Conservation (phyloP, 2,329 filamentous ascomycete species). For the Mollisiaceae sp. region DNA sequence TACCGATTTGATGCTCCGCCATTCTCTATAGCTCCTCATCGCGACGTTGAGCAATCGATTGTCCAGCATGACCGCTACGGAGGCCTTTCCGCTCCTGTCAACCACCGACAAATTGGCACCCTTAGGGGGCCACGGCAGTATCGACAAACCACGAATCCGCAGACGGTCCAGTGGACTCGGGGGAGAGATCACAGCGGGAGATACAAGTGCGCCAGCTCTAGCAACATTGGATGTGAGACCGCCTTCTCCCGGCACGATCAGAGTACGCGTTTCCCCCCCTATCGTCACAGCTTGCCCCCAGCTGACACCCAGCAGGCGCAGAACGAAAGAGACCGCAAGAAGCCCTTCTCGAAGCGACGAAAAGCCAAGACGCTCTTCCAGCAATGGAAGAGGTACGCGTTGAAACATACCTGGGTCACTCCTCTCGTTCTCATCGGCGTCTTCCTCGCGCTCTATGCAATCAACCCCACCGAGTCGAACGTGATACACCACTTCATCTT, state of each 20-base stretch:
- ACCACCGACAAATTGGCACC: constrained; percentile 35
- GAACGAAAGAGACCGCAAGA: constrained; percentile 40
- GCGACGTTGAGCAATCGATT: constrained; percentile 8
- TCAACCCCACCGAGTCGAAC: constrained; percentile 80
- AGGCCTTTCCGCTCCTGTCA: constrained; percentile 39
- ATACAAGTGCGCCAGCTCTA: constrained; percentile 55
- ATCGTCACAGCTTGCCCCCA: constrained; percentile 12
- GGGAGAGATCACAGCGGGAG: constrained; percentile 53
- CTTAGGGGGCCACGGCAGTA: constrained; percentile 26
- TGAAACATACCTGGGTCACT: constrained; percentile 65
- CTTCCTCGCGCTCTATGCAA: constrained; percentile 70
- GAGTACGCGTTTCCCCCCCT: constrained; percentile 24
- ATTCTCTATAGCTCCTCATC: not conserved
- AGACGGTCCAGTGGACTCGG: constrained; percentile 55
- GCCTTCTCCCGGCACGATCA: constrained; percentile 32
- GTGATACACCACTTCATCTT: constrained; percentile 83
- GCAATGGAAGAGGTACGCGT: constrained; percentile 49
- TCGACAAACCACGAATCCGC: constrained; percentile 42
- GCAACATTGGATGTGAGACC: constrained; percentile 49
- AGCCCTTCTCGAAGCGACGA: constrained; percentile 42
- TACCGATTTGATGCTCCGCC: not conserved
- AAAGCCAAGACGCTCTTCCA: constrained; percentile 48
- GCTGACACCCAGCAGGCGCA: constrained; percentile 35
- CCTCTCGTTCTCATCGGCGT: constrained; percentile 71
- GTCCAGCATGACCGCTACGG: constrained; percentile 30